Percentiles rank a stretch among this genome's conserved stretches.
Conservation (phyloP, 2,329 filamentous ascomycete genomes). For the Chaetomiaceae sp. region DNA sequence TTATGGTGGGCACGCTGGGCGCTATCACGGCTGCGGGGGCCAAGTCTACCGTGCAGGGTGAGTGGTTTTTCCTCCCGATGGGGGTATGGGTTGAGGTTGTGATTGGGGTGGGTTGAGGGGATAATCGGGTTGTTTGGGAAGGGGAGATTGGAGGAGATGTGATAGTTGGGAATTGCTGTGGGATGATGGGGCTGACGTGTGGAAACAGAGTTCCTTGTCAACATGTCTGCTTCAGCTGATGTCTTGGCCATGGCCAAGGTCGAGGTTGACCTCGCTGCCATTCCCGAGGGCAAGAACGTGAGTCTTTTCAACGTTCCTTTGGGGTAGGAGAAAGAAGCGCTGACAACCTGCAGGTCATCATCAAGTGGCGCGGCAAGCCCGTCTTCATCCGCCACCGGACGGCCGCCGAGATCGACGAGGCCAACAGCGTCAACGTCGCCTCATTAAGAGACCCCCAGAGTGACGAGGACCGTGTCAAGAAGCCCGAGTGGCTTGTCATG, state of each 20-base stretch:
- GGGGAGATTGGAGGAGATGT: neutral
- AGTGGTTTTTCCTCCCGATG: conserved; percentile 37
- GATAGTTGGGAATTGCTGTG: neutral
- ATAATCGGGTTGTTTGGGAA: neutral
- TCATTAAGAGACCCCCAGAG: conserved; percentile 84
- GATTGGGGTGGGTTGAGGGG: neutral
- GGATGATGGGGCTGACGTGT: conserved; percentile 22
- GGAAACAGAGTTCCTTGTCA: conserved; percentile 88
- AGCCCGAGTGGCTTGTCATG: conserved; percentile 99
- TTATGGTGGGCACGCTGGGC: conserved; percentile 96
- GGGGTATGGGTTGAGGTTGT: conserved; percentile 14
- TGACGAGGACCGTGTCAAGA: conserved; percentile 91
- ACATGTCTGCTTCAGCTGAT: conserved; percentile 99
- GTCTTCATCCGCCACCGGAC: conserved; percentile 99
- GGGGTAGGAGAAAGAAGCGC: neutral
- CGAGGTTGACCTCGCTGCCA: conserved; percentile 86
- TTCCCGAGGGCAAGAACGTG: conserved; percentile 99
- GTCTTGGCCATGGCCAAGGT: conserved; percentile 99
- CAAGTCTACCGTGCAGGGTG: conserved; percentile 98
- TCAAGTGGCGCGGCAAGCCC: conserved; percentile 99
- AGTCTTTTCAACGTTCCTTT: conserved; percentile 34
- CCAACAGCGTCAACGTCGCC: conserved; percentile 80
- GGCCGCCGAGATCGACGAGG: conserved; percentile 85
- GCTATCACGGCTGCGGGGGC: conserved; percentile 87
- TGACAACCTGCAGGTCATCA: conserved; percentile 66